These are phyloP conservation scores for Diospyros lotus DNA, from an alignment of 148 eudicot genomes.

Conservation along the genomic window DNA sequence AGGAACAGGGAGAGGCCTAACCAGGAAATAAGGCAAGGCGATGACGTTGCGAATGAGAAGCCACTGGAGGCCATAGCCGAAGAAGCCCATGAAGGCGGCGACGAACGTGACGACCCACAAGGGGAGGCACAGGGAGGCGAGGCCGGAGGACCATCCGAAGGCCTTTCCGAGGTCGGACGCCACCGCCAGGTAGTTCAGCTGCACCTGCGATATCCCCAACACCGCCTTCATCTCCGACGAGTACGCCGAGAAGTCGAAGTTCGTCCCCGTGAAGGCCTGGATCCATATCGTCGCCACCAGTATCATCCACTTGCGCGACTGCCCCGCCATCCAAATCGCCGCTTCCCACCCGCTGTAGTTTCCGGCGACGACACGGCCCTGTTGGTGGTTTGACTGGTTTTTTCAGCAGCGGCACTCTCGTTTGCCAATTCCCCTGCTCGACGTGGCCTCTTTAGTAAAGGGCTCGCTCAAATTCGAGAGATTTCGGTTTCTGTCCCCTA, in stretches of 20 bases:
- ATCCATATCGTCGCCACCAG: slow-evolving; percentile 67
- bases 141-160: slow-evolving; percentile 88
- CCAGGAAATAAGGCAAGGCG: slow-evolving; percentile 69
- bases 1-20: slow-evolving; percentile 18
- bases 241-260: slow-evolving; percentile 90
- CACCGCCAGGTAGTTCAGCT: slow-evolving; percentile 77
- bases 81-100: slow-evolving; percentile 67
- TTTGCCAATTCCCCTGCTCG: neutral
- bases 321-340: slow-evolving; percentile 28
- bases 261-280: slow-evolving; percentile 90
- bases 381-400: slow-evolving; percentile 1
- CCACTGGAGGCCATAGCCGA: slow-evolving; percentile 87
- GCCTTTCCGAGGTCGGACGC: slow-evolving; percentile 92
- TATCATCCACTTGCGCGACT: slow-evolving; percentile 57
- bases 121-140: slow-evolving; percentile 63
- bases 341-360: neutral
- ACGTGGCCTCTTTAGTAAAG: slow-evolving; percentile 29
- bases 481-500: too few relatives aligned
- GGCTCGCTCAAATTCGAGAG: neutral
- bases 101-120: slow-evolving; percentile 58
- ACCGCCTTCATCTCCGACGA: slow-evolving; percentile 66
- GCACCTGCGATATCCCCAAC: slow-evolving; percentile 66
- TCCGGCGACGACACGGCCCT: neutral
- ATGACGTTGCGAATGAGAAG: slow-evolving; percentile 41
- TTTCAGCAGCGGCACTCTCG: neutral